Evolutionary conservation across 768 basidiomycete species (phyloP).

Genomic region (Amanita molliuscula): DNA sequence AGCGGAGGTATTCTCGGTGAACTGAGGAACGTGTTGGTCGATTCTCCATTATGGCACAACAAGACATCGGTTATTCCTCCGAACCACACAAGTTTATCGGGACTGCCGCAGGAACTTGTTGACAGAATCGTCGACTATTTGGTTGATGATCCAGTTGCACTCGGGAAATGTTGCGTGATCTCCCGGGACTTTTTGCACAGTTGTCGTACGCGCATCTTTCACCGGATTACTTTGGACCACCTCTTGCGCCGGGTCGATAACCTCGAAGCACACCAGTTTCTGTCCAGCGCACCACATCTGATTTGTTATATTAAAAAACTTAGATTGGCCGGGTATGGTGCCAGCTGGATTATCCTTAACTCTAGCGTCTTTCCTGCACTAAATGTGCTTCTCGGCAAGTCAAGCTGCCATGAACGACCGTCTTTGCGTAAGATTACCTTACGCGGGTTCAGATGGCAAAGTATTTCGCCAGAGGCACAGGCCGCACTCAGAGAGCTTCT

Average conservation of each 20-base stretch:
- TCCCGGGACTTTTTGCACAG: not conserved
- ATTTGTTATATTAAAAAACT: not conserved
- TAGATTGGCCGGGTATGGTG: not conserved
- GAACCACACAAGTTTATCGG: not conserved
- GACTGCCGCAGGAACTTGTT: not conserved
- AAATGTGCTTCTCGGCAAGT: not conserved
- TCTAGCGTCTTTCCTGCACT: not conserved
- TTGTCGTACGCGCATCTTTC: not conserved
- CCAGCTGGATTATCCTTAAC: not conserved
- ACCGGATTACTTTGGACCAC: not conserved
- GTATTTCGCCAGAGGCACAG: not conserved
- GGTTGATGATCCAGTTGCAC: not conserved
- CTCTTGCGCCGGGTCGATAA: not conserved
- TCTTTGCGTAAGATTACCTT: not conserved
- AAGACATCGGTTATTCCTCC: not conserved
- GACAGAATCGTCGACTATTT: not conserved
- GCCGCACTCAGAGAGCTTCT: not conserved
- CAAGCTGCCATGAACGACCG: not conserved
- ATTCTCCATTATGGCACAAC: not conserved
- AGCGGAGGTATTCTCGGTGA: not conserved
- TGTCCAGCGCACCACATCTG: not conserved
- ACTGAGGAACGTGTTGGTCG: not conserved
- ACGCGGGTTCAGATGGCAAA: not conserved
- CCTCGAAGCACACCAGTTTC: not conserved
- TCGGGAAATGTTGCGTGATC: not conserved